A percentile compares a stretch with the other conserved stretches of the same genome.
Conservation (phyloP, 139 green algal genomes). For the Volvox africanus region DNA sequence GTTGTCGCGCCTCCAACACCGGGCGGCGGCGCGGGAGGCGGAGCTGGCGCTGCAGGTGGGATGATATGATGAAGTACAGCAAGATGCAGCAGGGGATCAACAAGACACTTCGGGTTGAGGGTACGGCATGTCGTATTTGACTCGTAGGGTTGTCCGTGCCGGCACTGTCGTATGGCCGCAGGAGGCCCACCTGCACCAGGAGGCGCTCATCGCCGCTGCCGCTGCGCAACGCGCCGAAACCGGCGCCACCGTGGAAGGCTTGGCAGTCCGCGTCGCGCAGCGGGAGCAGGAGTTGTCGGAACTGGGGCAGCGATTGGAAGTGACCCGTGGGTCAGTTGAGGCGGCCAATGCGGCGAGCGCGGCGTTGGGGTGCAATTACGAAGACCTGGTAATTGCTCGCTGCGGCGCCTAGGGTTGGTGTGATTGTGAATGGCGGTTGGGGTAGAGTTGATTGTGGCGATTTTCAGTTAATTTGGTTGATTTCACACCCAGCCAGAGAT, state of each 20-base stretch:
- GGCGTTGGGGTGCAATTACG: not conserved
- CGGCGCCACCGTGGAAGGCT: not conserved
- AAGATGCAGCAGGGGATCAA: no score
- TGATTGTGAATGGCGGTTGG: not conserved
- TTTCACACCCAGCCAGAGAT: no score
- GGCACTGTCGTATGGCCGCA: no score
- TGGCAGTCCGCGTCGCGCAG: not conserved
- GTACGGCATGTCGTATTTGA: no score
- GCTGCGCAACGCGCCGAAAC: not conserved
- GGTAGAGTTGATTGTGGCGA: not conserved
- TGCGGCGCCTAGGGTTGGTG: not conserved
- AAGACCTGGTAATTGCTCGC: slow-evolving; percentile 24
- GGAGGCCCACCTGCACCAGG: not conserved
- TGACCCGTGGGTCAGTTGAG: not conserved
- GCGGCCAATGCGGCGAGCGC: not conserved
- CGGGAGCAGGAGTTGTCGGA: not conserved
- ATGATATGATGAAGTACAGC: no score
- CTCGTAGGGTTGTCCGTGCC: no score
- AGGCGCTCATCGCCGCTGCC: not conserved
- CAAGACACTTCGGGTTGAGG: no score
- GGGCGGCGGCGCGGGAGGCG: no score
- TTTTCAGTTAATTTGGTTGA: not conserved
- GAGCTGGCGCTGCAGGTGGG: no score
- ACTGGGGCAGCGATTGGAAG: not conserved
- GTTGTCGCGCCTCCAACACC: not conserved